Percentiles rank a stretch among this genome's conserved stretches.
Conservation (phyloP, 108 stramenopile species). For the Epithemia pelagica region DNA sequence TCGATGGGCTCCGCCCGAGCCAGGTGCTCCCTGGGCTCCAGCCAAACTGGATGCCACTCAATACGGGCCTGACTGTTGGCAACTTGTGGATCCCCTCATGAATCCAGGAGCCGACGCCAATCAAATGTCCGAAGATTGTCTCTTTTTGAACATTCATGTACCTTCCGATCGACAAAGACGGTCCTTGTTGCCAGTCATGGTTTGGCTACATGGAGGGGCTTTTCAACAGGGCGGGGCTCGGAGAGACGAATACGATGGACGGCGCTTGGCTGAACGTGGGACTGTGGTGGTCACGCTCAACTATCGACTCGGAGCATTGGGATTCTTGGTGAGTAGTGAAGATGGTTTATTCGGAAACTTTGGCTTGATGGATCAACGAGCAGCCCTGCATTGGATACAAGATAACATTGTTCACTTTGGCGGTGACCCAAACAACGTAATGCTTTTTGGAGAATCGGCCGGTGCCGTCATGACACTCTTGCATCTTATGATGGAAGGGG, state of each 20-base stretch:
- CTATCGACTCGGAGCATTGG: conserved; percentile 64
- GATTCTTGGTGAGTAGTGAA: conserved; percentile 47
- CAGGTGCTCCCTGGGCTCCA: conserved; percentile 39
- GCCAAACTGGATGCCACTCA: conserved; percentile 43
- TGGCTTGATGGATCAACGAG: conserved; percentile 66
- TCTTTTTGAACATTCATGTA: conserved; percentile 60
- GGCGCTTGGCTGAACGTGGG: conserved; percentile 44
- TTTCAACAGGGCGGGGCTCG: conserved; percentile 48
- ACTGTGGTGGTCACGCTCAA: conserved; percentile 65
- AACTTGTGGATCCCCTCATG: conserved; percentile 42
- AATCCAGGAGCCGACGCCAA: conserved; percentile 38
- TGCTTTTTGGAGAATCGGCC: conserved; percentile 79
- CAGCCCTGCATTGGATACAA: conserved; percentile 75
- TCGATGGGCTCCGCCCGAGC: conserved; percentile 53
- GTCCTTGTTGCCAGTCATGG: conserved; percentile 37
- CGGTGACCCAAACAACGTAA: conserved; percentile 76
- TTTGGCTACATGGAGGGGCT: conserved; percentile 64
- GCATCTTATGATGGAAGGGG: conserved; percentile 69
- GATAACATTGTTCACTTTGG: conserved; percentile 74
- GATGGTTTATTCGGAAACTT: conserved; percentile 54
- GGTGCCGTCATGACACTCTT: conserved; percentile 79
- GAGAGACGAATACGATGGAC: conserved; percentile 47
- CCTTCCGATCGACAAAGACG: conserved; percentile 42
- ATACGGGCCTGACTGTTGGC: conserved; percentile 64
- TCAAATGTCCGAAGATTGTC: conserved; percentile 67